Percentiles rank a stretch among this genome's conserved stretches.
These are phyloP conservation scores for Hysterium pulicare DNA, from an alignment of 2,329 filamentous ascomycete species.

Conservation along the genomic window DNA sequence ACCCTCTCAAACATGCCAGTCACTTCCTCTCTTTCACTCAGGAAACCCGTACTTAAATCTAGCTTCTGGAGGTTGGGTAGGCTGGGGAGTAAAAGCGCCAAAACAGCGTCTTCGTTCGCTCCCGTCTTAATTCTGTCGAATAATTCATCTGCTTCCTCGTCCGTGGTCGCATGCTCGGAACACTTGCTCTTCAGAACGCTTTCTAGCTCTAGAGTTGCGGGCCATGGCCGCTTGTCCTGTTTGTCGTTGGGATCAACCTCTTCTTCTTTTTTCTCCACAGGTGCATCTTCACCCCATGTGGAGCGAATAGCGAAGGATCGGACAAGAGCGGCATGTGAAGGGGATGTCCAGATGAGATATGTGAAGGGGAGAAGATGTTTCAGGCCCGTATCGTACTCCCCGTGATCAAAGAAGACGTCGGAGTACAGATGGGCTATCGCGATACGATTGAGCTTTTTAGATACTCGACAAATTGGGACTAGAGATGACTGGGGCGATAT, in stretches of 20 bases:
- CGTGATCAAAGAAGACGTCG: neutral
- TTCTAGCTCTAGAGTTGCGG: neutral
- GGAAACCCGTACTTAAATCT: neutral
- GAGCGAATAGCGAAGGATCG: neutral
- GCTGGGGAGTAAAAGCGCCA: neutral
- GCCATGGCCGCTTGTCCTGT: neutral
- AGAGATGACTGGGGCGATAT: neutral
- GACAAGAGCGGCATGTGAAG: neutral
- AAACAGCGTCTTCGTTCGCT: neutral
- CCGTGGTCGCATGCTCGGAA: neutral
- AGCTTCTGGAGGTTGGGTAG: neutral
- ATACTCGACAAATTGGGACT: neutral
- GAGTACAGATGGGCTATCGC: constrained; percentile 6
- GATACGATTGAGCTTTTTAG: constrained; percentile 7
- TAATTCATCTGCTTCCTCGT: neutral
- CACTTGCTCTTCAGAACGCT: neutral
- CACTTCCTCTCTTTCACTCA: neutral
- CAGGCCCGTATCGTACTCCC: neutral
- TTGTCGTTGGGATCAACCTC: neutral
- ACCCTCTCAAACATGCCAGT: neutral
- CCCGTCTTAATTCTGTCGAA: neutral
- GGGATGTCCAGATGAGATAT: constrained; percentile 1
- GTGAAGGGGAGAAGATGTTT: constrained; percentile 2
- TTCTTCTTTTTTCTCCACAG: neutral
- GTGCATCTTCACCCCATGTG: neutral